phyloP scores from a whole-genome alignment of 2,329 filamentous ascomycete genomes.

The Fusarium gaditjirri region DNA sequence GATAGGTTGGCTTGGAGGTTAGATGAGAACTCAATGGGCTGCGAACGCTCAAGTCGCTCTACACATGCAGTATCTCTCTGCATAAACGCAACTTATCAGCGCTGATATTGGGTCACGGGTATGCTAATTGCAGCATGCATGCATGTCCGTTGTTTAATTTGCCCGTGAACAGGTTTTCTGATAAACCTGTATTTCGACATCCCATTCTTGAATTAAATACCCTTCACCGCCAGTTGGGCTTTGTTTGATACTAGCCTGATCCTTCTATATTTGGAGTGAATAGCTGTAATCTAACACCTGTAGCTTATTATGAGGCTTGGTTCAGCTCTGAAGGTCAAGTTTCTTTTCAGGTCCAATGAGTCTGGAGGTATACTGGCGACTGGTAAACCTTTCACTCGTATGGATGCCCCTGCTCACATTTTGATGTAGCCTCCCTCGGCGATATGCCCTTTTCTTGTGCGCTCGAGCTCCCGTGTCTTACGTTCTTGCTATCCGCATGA shows the following conservation, averaged over 20 bases:
- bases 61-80: conserved; percentile 2
- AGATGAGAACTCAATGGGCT: conserved; percentile 28
- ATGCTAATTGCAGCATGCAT: conserved; percentile 35
- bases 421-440: conserved; percentile 1
- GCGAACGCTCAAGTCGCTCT: conserved; percentile 20
- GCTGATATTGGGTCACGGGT: conserved; percentile 13
- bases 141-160: conserved; percentile 38
- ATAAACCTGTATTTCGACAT: conserved; percentile 24
- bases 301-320: background rate
- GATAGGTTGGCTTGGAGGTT: conserved; percentile 24
- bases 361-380: background rate
- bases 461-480: conserved; percentile 1
- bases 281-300: conserved; percentile 25
- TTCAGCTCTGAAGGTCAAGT: background rate
- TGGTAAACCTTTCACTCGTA: background rate
- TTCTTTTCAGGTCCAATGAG: background rate
- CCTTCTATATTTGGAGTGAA: conserved; percentile 17
- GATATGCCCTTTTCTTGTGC: conserved; percentile 1
- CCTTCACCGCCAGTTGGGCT: conserved; percentile 43
- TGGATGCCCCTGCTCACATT: conserved; percentile 1
- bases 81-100: conserved; percentile 17
- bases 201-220: conserved; percentile 18
- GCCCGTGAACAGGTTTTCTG: conserved; percentile 24
- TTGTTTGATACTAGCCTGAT: conserved; percentile 16
- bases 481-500: background rate